Percentiles rank a stretch among this genome's conserved stretches.
These are phyloP conservation scores for Cudoniella acicularis DNA, from an alignment of 495 filamentous ascomycete species.

Conservation along the genomic window DNA sequence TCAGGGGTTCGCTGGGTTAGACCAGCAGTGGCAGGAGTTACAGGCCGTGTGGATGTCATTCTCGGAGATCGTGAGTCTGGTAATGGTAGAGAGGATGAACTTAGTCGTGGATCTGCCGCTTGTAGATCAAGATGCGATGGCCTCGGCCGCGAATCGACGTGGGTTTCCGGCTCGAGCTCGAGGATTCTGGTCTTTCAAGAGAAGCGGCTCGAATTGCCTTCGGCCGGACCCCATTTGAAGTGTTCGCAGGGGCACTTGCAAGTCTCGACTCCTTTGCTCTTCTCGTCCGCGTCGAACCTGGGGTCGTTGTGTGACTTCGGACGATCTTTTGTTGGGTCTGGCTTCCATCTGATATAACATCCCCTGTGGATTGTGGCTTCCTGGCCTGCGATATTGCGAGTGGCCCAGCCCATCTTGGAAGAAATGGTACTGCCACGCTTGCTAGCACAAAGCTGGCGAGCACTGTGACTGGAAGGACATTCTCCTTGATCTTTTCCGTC, in stretches of 20 bases:
- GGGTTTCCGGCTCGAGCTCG: conserved; percentile 19
- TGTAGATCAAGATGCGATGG: conserved; percentile 38
- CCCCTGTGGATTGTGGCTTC: conserved; percentile 54
- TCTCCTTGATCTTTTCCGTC: conserved; percentile 70
- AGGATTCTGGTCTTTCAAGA: conserved; percentile 24
- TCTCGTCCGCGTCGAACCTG: conserved; percentile 24
- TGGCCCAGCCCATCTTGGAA: conserved; percentile 62
- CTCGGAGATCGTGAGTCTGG: conserved; percentile 52
- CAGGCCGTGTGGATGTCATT: conserved; percentile 37
- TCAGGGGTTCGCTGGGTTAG: conserved; percentile 40
- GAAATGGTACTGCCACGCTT: conserved; percentile 48
- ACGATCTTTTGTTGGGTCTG: conserved; percentile 39
- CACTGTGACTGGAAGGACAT: conserved; percentile 66
- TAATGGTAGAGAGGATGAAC: conserved; percentile 61
- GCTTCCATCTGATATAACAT: conserved; percentile 51
- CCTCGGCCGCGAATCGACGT: conserved; percentile 25
- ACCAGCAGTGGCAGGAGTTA: conserved; percentile 48
- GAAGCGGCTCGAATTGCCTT: conserved; percentile 10
- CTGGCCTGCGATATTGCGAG: conserved; percentile 71
- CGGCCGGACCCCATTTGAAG: conserved; percentile 8
- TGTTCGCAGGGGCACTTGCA: conserved; percentile 18
- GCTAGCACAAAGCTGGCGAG: conserved; percentile 68
- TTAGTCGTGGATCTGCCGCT: conserved; percentile 47
- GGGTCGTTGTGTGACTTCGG: conserved; percentile 59
- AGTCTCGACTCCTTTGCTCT: conserved; percentile 32